These are phyloP conservation scores for Colletotrichum navitas DNA, from an alignment of 2,329 filamentous ascomycete species.

Conservation along the genomic window DNA sequence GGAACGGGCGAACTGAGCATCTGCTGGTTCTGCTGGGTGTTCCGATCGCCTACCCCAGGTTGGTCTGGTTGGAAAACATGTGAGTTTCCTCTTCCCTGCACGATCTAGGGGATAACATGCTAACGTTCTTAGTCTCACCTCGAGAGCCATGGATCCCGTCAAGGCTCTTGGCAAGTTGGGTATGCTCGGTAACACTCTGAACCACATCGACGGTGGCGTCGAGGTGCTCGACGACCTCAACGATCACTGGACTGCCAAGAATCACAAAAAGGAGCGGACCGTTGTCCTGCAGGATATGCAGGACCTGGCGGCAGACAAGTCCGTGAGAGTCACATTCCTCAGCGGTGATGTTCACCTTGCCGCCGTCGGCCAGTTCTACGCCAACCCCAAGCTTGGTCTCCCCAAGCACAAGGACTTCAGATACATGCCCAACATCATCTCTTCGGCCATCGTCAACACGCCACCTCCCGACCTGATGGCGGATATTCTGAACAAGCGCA, in stretches of 20 bases:
- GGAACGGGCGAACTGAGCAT: constrained; percentile 88
- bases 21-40: constrained; percentile 89
- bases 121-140: constrained; percentile 76
- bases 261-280: constrained; percentile 90
- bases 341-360: constrained; percentile 95
- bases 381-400: constrained; percentile 82
- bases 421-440: constrained; percentile 97
- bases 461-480: constrained; percentile 90
- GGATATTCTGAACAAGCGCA: constrained; percentile 92
- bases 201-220: constrained; percentile 90
- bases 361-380: constrained; percentile 94
- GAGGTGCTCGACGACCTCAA: constrained; percentile 94
- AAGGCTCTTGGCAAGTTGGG: constrained; percentile 89
- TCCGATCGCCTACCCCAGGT: constrained; percentile 83
- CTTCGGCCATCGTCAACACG: constrained; percentile 92
- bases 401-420: constrained; percentile 92
- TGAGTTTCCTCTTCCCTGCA: constrained; percentile 54
- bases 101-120: constrained; percentile 39
- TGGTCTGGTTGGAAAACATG: constrained; percentile 78
- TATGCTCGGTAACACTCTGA: constrained; percentile 82
- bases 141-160: constrained; percentile 85
- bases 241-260: constrained; percentile 97
- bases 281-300: constrained; percentile 92
- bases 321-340: constrained; percentile 89
- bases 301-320: constrained; percentile 92